Conservation (phyloP, 2,329 filamentous ascomycete species). For the Colletotrichum melonis region DNA sequence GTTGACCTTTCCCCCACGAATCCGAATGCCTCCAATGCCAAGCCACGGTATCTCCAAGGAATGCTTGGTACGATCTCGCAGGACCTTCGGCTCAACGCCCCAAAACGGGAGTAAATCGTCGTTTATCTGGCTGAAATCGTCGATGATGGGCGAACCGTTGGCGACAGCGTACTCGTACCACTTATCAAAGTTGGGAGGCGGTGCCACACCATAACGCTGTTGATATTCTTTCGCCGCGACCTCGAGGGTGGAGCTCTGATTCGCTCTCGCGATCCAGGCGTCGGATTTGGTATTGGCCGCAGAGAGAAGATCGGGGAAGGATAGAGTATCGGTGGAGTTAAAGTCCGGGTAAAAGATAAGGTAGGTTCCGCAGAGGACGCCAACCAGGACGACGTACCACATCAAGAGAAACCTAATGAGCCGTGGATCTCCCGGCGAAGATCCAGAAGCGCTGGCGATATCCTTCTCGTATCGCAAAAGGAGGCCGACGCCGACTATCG, state of each 20-base stretch:
- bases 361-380: slow-evolving; percentile 30
- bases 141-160: slow-evolving; percentile 74
- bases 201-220: slow-evolving; percentile 67
- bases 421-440: slow-evolving; percentile 1
- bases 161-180: slow-evolving; percentile 81
- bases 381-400: slow-evolving; percentile 30
- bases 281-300: slow-evolving; percentile 28
- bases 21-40: slow-evolving; percentile 58
- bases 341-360: slow-evolving; percentile 30
- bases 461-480: slow-evolving; percentile 32
- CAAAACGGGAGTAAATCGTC: slow-evolving; percentile 81
- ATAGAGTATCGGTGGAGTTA: slow-evolving; percentile 3
- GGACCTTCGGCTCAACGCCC: slow-evolving; percentile 73
- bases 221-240: slow-evolving; percentile 55
- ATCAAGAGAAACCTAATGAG: slow-evolving; percentile 23
- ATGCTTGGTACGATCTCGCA: slow-evolving; percentile 64
- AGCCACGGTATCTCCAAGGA: slow-evolving; percentile 45
- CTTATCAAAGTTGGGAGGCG: slow-evolving; percentile 81
- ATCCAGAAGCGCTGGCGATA: slow-evolving; percentile 2
- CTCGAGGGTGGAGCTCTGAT: slow-evolving; percentile 37
- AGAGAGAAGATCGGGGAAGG: slow-evolving; percentile 13
- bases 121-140: slow-evolving; percentile 82
- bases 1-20: slow-evolving; percentile 70
- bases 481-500: slow-evolving; percentile 34
- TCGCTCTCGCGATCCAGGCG: slow-evolving; percentile 38